Evolutionary conservation across 2,329 filamentous ascomycete species (phyloP).

Genomic region (Hypoxylon sp.): DNA sequence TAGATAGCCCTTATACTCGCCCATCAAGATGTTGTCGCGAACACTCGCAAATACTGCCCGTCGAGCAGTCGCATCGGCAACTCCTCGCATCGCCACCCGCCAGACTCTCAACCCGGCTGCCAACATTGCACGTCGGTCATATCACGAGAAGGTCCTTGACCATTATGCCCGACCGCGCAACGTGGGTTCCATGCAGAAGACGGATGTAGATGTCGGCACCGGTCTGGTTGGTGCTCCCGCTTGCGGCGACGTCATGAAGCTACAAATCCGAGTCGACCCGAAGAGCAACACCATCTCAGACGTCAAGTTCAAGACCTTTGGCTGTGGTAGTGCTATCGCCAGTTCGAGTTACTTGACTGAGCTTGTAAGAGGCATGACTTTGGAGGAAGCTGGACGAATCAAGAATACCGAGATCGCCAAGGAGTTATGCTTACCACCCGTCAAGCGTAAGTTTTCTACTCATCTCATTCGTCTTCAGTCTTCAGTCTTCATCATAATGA

Average conservation of each 20-base stretch:
- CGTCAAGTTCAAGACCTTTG: slow-evolving; percentile 89
- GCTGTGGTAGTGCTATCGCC: slow-evolving; percentile 89
- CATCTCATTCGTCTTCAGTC: neutral
- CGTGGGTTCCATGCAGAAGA: slow-evolving; percentile 82
- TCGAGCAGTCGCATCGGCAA: slow-evolving; percentile 60
- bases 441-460: slow-evolving; percentile 72
- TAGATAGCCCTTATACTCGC: slow-evolving; percentile 12
- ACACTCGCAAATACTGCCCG: slow-evolving; percentile 58
- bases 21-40: slow-evolving; percentile 63
- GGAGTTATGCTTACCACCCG: slow-evolving; percentile 85
- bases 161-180: slow-evolving; percentile 86
- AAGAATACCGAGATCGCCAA: slow-evolving; percentile 99
- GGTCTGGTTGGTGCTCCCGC: slow-evolving; percentile 88
- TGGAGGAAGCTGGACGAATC: slow-evolving; percentile 93
- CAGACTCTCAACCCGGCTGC: slow-evolving; percentile 60
- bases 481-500: neutral
- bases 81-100: slow-evolving; percentile 58
- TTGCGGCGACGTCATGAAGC: slow-evolving; percentile 93
- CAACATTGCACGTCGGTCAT: slow-evolving; percentile 61
- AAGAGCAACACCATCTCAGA: slow-evolving; percentile 81
- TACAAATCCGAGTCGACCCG: slow-evolving; percentile 87
- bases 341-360: slow-evolving; percentile 95
- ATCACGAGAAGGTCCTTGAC: slow-evolving; percentile 77
- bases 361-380: slow-evolving; percentile 93
- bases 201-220: slow-evolving; percentile 79